Conservation (phyloP, 257 asterid species). For the Solanum gracilifrons region DNA sequence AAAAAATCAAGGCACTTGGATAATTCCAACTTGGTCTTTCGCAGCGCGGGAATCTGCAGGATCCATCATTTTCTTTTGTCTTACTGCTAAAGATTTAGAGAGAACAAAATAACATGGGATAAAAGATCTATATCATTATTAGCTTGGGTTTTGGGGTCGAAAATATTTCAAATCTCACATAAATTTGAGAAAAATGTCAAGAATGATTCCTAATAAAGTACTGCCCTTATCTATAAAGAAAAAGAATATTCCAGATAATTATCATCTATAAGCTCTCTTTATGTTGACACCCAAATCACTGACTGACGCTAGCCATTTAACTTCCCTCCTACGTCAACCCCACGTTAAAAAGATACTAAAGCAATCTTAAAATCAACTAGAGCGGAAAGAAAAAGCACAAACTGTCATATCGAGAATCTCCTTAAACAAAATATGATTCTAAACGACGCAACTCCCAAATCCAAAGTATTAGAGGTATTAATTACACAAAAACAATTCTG, state of each 20-base stretch:
- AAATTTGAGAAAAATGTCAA: background rate
- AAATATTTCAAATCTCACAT: background rate
- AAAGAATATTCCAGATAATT: background rate
- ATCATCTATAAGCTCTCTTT: background rate
- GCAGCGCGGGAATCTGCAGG: background rate
- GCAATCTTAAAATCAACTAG: background rate
- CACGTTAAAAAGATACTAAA: background rate
- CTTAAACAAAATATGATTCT: background rate
- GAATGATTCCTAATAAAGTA: background rate
- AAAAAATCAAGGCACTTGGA: background rate
- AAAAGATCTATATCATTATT: background rate
- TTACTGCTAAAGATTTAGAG: background rate
- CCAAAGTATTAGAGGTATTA: background rate
- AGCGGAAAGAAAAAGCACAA: background rate
- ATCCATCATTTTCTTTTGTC: background rate
- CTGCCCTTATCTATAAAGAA: background rate
- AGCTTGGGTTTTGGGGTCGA: too few relatives aligned
- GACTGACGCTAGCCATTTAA: background rate
- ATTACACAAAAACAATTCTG: background rate
- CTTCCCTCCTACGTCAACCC: background rate
- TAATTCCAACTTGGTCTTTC: background rate
- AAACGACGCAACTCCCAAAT: background rate
- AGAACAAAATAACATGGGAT: background rate
- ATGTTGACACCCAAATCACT: background rate
- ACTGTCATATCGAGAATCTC: background rate